These are phyloP conservation scores for Mycena kentingensis DNA, from an alignment of 768 basidiomycete species.

Conservation along the genomic window DNA sequence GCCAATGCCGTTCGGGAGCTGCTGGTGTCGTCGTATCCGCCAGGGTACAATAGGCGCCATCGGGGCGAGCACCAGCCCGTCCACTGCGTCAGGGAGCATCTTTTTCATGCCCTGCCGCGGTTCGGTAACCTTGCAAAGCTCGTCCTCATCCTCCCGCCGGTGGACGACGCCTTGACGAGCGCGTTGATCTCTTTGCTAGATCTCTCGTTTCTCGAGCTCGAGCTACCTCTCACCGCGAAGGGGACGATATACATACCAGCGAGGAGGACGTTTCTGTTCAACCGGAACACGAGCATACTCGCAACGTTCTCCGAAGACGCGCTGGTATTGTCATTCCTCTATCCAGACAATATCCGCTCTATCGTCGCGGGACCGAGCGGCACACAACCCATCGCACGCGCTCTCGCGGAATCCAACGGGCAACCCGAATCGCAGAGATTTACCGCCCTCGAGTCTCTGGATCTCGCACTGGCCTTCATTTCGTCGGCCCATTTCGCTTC, in stretches of 20 bases:
- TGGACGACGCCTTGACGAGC: slow-evolving; percentile 1
- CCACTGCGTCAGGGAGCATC: slow-evolving; percentile 15
- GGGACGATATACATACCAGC: slow-evolving; percentile 21
- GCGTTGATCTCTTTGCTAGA: slow-evolving; percentile 4
- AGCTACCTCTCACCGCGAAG: slow-evolving; percentile 8
- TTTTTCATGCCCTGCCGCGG: slow-evolving; percentile 14
- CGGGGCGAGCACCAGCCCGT: slow-evolving; percentile 15
- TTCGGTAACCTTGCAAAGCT: slow-evolving; percentile 21
- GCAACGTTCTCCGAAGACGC: slow-evolving; percentile 1
- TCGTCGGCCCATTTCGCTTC: slow-evolving; percentile 15
- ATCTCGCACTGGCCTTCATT: slow-evolving; percentile 21
- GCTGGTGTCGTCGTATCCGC: slow-evolving; percentile 21
- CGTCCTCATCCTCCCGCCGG: slow-evolving; percentile 18
- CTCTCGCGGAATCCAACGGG: slow-evolving; percentile 4
- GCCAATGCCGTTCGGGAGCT: slow-evolving; percentile 18
- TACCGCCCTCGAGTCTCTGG: slow-evolving; percentile 14
- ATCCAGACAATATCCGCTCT: slow-evolving; percentile 12
- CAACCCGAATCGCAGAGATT: no score
- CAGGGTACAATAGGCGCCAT: slow-evolving; percentile 22
- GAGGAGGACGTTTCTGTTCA: slow-evolving; percentile 14
- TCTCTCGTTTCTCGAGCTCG: slow-evolving; percentile 21
- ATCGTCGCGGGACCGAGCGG: slow-evolving; percentile 23
- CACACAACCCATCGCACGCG: slow-evolving; percentile 18
- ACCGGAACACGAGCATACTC: slow-evolving; percentile 17
- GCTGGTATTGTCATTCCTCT: slow-evolving; percentile 17